These are phyloP conservation scores for Salvia splendens DNA, from an alignment of 257 asterid genomes.

Conservation along the genomic window DNA sequence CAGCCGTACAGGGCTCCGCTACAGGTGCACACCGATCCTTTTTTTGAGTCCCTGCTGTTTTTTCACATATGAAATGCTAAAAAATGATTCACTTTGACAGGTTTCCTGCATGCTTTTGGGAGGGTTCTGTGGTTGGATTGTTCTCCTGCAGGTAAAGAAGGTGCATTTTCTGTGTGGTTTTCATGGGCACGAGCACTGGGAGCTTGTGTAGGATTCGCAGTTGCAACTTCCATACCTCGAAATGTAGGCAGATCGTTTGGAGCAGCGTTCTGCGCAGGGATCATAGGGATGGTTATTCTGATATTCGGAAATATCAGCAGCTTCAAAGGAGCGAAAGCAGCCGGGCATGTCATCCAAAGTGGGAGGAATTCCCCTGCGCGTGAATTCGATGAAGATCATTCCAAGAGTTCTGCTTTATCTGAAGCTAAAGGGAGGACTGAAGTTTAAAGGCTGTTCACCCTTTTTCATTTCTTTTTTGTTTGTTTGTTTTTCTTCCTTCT, in stretches of 20 bases:
- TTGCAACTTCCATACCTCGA: conserved; percentile 61
- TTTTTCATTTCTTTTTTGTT: not conserved
- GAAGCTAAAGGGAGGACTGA: conserved; percentile 39
- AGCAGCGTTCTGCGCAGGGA: conserved; percentile 56
- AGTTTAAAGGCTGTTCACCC: conserved; percentile 30
- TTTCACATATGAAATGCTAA: not conserved
- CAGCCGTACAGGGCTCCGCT: conserved; percentile 73
- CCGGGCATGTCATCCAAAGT: conserved; percentile 60
- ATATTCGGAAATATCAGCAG: conserved; percentile 82
- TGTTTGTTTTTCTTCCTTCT: not conserved
- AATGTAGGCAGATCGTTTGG: conserved; percentile 64
- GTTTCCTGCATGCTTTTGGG: conserved; percentile 77
- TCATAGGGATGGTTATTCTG: conserved; percentile 57
- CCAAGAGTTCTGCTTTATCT: conserved; percentile 36
- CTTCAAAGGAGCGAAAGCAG: conserved; percentile 79
- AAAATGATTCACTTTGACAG: conserved; percentile 30
- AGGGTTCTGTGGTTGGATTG: conserved; percentile 80
- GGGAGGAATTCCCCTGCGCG: conserved; percentile 53
- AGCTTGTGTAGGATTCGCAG: conserved; percentile 69
- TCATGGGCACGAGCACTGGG: conserved; percentile 75
- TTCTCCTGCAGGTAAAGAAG: conserved; percentile 89
- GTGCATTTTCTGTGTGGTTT: conserved; percentile 82
- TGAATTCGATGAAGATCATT: conserved; percentile 37
- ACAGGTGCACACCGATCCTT: conserved; percentile 41
- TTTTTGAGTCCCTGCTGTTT: not conserved